A percentile compares a stretch with the other conserved stretches of the same genome.
These are phyloP conservation scores for Saccharata proteae DNA, from an alignment of 2,329 filamentous ascomycete species.

Conservation along the genomic window DNA sequence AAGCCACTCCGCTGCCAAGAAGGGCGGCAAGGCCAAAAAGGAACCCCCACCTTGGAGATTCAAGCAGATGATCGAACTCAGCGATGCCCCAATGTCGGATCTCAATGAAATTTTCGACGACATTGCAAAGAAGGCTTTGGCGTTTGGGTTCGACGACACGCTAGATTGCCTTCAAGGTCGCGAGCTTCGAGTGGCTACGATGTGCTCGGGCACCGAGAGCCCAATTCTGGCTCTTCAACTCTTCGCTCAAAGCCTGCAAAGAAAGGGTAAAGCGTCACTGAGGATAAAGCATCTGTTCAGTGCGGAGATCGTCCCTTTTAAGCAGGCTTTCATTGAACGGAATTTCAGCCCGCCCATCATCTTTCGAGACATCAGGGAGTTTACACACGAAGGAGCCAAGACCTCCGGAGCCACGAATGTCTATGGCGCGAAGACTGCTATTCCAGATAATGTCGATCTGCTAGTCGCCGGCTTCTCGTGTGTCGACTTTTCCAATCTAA, in stretches of 20 bases:
- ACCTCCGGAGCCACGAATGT: conserved; percentile 43
- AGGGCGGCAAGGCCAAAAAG: neutral
- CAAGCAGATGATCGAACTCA: conserved; percentile 19
- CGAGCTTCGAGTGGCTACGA: conserved; percentile 48
- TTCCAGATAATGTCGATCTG: conserved; percentile 50
- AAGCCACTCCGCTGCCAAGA: conserved; percentile 13
- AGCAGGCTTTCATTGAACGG: conserved; percentile 36
- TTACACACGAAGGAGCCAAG: conserved; percentile 35
- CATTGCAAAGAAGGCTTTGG: conserved; percentile 29
- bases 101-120: conserved; percentile 39
- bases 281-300: conserved; percentile 30
- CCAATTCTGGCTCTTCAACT: conserved; percentile 55
- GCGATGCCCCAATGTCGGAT: conserved; percentile 33
- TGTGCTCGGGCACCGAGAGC: conserved; percentile 69
- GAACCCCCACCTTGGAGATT: too few relatives aligned
- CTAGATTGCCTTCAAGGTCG: conserved; percentile 23
- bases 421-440: conserved; percentile 45
- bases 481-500: conserved; percentile 60
- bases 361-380: conserved; percentile 33
- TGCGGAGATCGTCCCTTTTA: conserved; percentile 34
- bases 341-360: conserved; percentile 32
- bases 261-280: conserved; percentile 9
- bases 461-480: conserved; percentile 64
- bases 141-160: conserved; percentile 22
- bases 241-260: conserved; percentile 27